These are phyloP conservation scores for Anthracocystis walkeri DNA, from an alignment of 1,284 basidiomycete species.

Conservation along the genomic window DNA sequence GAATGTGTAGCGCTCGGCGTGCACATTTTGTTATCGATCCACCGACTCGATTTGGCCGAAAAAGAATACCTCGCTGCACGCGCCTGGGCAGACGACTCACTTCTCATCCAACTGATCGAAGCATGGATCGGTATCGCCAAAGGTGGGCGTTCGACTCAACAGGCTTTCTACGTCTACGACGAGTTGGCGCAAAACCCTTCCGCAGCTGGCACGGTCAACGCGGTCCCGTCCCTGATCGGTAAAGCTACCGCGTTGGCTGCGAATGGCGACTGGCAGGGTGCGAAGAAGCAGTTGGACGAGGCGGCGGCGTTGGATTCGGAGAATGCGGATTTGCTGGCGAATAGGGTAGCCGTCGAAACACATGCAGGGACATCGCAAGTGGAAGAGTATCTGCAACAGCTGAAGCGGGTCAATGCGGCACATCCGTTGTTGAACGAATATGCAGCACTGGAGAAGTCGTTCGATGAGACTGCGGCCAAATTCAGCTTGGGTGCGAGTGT, in stretches of 20 bases:
- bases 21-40: constrained; percentile 66
- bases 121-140: constrained; percentile 65
- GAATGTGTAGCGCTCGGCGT: constrained; percentile 66
- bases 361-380: constrained; percentile 2
- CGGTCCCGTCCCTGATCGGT: constrained; percentile 54
- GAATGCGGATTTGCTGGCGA: constrained; percentile 50
- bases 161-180: constrained; percentile 69
- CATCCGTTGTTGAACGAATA: constrained; percentile 40
- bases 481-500: constrained; percentile 25
- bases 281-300: constrained; percentile 49
- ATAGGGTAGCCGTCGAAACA: constrained; percentile 40
- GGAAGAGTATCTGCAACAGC: constrained; percentile 15
- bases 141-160: constrained; percentile 65
- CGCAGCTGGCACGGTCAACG: constrained; percentile 39
- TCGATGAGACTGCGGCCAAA: constrained; percentile 26
- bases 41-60: constrained; percentile 65
- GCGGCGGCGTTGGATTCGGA: constrained; percentile 41
- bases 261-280: constrained; percentile 42
- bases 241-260: constrained; percentile 63
- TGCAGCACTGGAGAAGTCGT: constrained; percentile 17
- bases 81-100: constrained; percentile 64
- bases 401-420: constrained; percentile 22
- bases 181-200: constrained; percentile 65
- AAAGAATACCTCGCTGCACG: constrained; percentile 64
- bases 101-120: constrained; percentile 68